These are phyloP conservation scores for Didymella glomerata DNA, from an alignment of 2,329 filamentous ascomycete species.

Conservation along the genomic window DNA sequence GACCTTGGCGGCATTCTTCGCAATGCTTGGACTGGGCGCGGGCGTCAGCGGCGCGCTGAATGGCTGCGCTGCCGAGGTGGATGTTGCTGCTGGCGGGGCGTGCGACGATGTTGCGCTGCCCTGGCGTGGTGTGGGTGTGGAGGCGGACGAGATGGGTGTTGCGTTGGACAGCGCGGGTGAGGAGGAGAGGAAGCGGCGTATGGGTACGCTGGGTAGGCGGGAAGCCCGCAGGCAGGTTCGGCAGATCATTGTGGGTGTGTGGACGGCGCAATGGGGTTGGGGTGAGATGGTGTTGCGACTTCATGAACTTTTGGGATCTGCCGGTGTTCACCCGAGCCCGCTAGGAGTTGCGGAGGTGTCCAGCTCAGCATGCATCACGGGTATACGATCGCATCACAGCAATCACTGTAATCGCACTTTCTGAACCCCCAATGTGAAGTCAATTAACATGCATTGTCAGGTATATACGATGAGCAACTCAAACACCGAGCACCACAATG, in stretches of 20 bases:
- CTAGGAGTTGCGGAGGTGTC: background rate
- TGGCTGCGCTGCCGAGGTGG: constrained; percentile 57
- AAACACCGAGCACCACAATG: constrained; percentile 11
- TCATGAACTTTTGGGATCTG: constrained; percentile 28
- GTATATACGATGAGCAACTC: constrained; percentile 8
- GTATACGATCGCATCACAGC: background rate
- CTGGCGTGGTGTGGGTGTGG: constrained; percentile 38
- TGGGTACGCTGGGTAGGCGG: constrained; percentile 28
- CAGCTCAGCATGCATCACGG: background rate
- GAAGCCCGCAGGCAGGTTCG: constrained; percentile 50
- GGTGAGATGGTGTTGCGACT: background rate
- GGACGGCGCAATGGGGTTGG: background rate
- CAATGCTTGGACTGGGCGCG: constrained; percentile 30
- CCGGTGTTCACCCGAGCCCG: background rate
- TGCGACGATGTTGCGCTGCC: constrained; percentile 1
- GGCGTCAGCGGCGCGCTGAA: constrained; percentile 54
- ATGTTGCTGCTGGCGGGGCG: constrained; percentile 53
- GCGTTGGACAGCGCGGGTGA: constrained; percentile 32
- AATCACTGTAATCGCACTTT: background rate
- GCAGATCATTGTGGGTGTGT: constrained; percentile 50
- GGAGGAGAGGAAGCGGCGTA: constrained; percentile 41
- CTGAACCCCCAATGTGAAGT: background rate
- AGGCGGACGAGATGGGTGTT: constrained; percentile 39
- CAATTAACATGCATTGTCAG: background rate
- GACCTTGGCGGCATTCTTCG: constrained; percentile 36